Evolutionary conservation across 768 basidiomycete species (phyloP).

Genomic region (Tremella fuciformis): DNA sequence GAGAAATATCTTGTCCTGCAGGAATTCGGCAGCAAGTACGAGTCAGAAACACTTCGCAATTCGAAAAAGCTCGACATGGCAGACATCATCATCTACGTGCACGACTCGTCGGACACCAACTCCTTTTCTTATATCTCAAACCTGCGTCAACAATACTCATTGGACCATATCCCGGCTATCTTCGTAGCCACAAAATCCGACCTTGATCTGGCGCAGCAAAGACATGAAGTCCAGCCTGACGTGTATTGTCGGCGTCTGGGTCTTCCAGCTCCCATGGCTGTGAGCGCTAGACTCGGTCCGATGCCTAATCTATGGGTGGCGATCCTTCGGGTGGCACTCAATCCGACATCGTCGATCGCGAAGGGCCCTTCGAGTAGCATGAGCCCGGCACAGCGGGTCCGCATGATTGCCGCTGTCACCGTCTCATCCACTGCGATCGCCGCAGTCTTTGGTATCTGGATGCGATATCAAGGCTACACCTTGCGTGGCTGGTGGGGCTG

Average conservation of each 20-base stretch:
- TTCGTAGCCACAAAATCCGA: slow-evolving; percentile 99
- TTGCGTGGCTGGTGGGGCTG: slow-evolving; percentile 37
- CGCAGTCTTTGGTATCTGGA: slow-evolving; percentile 33
- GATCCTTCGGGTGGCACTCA: slow-evolving; percentile 45
- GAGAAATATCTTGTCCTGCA: slow-evolving; percentile 96
- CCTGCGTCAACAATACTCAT: slow-evolving; percentile 91
- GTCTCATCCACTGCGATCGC: slow-evolving; percentile 26
- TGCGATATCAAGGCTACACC: slow-evolving; percentile 46
- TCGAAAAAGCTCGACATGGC: slow-evolving; percentile 86
- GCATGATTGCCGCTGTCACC: slow-evolving; percentile 26
- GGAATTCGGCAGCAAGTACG: slow-evolving; percentile 95
- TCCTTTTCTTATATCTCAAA: slow-evolving; percentile 98
- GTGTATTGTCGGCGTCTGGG: slow-evolving; percentile 87
- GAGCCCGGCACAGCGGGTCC: slow-evolving; percentile 36
- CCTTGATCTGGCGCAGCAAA: slow-evolving; percentile 91
- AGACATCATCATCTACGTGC: slow-evolving; percentile 91
- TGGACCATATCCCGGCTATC: slow-evolving; percentile 90
- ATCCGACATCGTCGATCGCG: slow-evolving; percentile 46
- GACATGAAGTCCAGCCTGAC: slow-evolving; percentile 98
- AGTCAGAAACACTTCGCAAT: slow-evolving; percentile 82
- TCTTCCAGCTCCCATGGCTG: slow-evolving; percentile 90
- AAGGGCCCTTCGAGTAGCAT: slow-evolving; percentile 37
- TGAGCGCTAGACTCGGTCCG: slow-evolving; percentile 75
- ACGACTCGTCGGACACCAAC: slow-evolving; percentile 97
- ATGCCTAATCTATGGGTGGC: slow-evolving; percentile 50